Percentiles rank a stretch among this genome's conserved stretches.
These are phyloP conservation scores for Cyclanthera cordifolia DNA, from an alignment of 306 rosid genomes.

Conservation along the genomic window DNA sequence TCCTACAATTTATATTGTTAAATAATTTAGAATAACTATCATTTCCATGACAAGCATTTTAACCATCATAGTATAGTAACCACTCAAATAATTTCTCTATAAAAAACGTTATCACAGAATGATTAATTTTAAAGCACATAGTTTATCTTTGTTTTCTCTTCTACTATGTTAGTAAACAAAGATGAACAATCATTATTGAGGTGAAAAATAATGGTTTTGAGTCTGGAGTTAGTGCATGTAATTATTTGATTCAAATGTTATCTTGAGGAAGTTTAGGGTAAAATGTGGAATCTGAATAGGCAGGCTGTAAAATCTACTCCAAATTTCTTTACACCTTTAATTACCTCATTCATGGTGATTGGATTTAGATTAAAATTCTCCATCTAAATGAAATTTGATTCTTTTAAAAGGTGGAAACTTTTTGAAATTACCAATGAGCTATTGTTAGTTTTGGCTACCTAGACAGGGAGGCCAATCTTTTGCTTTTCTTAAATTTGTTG, in stretches of 20 bases:
- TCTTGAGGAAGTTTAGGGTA: not conserved
- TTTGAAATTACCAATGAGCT: slow-evolving; percentile 32
- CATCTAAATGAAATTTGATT: slow-evolving; percentile 1
- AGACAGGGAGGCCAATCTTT: slow-evolving; percentile 69
- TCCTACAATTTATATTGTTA: not conserved
- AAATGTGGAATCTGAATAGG: slow-evolving; percentile 3
- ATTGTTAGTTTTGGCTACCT: slow-evolving; percentile 10
- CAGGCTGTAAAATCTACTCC: slow-evolving; percentile 3
- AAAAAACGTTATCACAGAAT: not conserved
- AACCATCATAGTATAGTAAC: not conserved
- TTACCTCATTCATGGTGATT: not conserved
- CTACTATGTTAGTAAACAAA: not conserved
- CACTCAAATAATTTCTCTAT: not conserved
- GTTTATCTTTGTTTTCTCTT: not conserved
- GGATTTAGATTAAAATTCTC: not conserved
- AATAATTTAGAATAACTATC: not conserved
- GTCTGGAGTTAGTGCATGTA: not conserved
- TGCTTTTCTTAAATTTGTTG: slow-evolving; percentile 53
- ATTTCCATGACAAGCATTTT: not conserved
- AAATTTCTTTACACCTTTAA: not conserved
- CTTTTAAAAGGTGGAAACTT: slow-evolving; percentile 21
- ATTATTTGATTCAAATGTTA: not conserved
- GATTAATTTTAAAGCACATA: not conserved
- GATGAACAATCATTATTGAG: slow-evolving; percentile 5
- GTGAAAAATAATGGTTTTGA: not conserved